A percentile compares a stretch with the other conserved stretches of the same genome.
Conservation (phyloP, 257 asterid species). For the Dorcoceras hygrometricum region DNA sequence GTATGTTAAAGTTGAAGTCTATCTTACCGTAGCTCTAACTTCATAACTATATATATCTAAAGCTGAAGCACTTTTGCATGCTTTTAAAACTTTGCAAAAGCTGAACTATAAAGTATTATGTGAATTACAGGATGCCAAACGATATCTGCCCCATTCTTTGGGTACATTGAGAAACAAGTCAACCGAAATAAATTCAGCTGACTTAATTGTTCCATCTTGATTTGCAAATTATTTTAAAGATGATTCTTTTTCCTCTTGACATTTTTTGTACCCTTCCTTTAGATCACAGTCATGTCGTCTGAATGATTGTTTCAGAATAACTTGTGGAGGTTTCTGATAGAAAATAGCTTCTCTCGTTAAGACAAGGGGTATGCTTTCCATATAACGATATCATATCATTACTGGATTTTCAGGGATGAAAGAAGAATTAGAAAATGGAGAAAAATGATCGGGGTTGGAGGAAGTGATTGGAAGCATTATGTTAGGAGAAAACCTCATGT, state of each 20-base stretch:
- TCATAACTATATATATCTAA: neutral
- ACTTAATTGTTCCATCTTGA: neutral
- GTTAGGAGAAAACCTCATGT: constrained; percentile 90
- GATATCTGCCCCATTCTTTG: neutral
- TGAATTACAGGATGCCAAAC: neutral
- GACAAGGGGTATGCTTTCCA: constrained; percentile 11
- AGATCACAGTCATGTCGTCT: neutral
- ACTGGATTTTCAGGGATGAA: constrained; percentile 63
- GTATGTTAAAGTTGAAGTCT: neutral
- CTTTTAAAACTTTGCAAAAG: neutral
- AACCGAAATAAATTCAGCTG: neutral
- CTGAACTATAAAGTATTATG: constrained; percentile 2
- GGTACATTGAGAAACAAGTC: neutral
- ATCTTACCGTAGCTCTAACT: neutral
- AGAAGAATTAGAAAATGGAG: constrained; percentile 96
- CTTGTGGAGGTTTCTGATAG: neutral
- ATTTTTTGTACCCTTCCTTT: constrained; percentile 6
- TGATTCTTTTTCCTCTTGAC: constrained; percentile 18
- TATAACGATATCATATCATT: constrained; percentile 12
- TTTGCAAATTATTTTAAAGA: constrained; percentile 5
- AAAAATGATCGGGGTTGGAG: constrained; percentile 98
- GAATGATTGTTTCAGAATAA: constrained; percentile 8
- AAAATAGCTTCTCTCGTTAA: neutral
- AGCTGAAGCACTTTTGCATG: neutral
- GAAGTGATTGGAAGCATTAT: constrained; percentile 98